Evolutionary conservation across 2,329 filamentous ascomycete species (phyloP).

Genomic region (Ophiostoma quercus): DNA sequence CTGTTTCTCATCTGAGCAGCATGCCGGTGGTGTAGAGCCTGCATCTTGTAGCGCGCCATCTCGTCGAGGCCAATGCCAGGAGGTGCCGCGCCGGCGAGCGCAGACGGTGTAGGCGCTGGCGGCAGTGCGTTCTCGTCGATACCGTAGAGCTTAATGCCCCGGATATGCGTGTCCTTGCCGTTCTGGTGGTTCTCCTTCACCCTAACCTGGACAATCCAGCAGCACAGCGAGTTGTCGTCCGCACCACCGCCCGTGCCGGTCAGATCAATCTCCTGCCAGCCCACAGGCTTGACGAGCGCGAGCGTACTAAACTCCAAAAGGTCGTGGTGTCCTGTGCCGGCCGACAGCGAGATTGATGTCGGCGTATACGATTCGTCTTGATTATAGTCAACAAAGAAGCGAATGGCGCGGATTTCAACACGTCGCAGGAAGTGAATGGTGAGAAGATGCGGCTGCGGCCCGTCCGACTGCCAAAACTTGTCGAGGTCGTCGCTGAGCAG

Average conservation of each 20-base stretch:
- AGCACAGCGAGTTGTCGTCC: conserved; percentile 70
- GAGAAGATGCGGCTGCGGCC: conserved; percentile 74
- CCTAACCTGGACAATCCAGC: conserved; percentile 83
- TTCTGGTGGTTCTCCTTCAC: conserved; percentile 98
- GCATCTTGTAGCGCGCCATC: conserved; percentile 34
- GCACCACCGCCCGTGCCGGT: conserved; percentile 51
- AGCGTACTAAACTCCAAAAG: conserved; percentile 82
- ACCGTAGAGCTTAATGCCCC: conserved; percentile 81
- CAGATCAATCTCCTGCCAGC: conserved; percentile 82
- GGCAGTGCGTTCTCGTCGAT: conserved; percentile 45
- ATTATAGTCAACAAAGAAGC: conserved; percentile 85
- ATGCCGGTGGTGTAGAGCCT: conserved; percentile 25
- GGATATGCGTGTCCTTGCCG: conserved; percentile 96
- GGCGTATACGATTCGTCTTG: conserved; percentile 96
- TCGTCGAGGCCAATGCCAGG: conserved; percentile 31
- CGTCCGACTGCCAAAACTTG: conserved; percentile 83
- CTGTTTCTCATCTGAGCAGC: background rate
- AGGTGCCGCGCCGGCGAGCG: background rate
- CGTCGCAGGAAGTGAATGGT: conserved; percentile 79
- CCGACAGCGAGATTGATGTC: conserved; percentile 82
- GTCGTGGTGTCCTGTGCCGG: conserved; percentile 86
- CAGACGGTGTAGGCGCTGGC: background rate
- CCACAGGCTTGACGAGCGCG: conserved; percentile 69
- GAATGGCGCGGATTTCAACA: conserved; percentile 69
- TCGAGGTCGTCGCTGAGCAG: conserved; percentile 67